Evolutionary conservation across 164 flowering plant species (phyloP).

Genomic region (Hamamelis virginiana): DNA sequence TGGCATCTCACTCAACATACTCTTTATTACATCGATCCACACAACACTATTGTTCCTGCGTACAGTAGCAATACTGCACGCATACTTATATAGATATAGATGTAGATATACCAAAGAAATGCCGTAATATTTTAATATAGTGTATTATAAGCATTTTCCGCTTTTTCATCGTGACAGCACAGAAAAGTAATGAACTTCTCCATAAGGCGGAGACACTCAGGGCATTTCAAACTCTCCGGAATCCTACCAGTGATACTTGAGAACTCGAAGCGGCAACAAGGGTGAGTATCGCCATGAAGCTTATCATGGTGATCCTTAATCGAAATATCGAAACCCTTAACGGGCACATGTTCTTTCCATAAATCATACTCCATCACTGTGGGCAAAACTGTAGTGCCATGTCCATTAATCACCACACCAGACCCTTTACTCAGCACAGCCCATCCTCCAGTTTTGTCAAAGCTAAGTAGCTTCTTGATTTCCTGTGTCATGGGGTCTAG

Average conservation of each 20-base stretch:
- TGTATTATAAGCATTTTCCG: too few relatives aligned
- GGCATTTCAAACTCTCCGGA: conserved; percentile 1
- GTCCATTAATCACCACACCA: conserved; percentile 7
- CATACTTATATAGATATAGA: too few relatives aligned
- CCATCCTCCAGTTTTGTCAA: conserved; percentile 14
- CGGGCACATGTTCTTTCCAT: conserved; percentile 4
- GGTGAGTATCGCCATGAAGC: not conserved
- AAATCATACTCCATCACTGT: not conserved
- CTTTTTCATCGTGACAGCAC: not conserved
- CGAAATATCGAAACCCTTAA: not conserved
- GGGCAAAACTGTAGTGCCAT: not conserved
- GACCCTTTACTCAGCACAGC: conserved; percentile 12
- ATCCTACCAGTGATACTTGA: too few relatives aligned
- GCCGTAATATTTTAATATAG: too few relatives aligned
- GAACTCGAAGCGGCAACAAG: conserved; percentile 12
- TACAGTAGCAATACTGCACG: too few relatives aligned
- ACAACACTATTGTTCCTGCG: too few relatives aligned
- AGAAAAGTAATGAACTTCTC: not conserved
- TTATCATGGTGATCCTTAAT: conserved; percentile 3
- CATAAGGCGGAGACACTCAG: not conserved
- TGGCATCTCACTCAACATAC: too few relatives aligned
- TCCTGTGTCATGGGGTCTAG: conserved; percentile 13
- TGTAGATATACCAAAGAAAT: too few relatives aligned
- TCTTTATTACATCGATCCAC: too few relatives aligned
- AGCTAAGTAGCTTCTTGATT: conserved; percentile 14